Evolutionary conservation across 2,329 filamentous ascomycete species (phyloP), one percentile per base, ranked within the genome.

Genomic region (Lachnellula hyalina): DNA sequence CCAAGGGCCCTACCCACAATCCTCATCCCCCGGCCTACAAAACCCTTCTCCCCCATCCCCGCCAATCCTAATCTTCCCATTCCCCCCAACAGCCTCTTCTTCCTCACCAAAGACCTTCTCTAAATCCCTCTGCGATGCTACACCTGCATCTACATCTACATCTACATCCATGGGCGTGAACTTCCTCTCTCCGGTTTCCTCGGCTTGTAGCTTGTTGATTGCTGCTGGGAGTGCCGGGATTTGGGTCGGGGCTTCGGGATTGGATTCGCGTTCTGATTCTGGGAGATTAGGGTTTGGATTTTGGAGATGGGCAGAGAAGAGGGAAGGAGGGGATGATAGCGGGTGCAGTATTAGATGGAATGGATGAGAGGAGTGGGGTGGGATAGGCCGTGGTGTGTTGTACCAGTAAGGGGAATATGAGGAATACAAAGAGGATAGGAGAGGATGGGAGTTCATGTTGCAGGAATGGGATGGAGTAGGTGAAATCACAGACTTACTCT

Each of bases 1-100:
- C 17, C 36, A 19, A 32, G 17, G 47, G 8, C n/a, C 38, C 5
- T 41, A 58, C n/a, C 35, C 44, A 49, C 57, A 59, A 53, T 61
- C 56, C 52, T 56, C 57, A 57, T 57, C 54, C 21, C 54, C 54
- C 19, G 54, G 54, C 38, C 47, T 57, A 51, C 59, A 61, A 36
- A 49, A 52, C 28, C 47, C 55, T 35, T 35, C 54, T 34, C 47
- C 49, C 3, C 40, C 14, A 11, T n/a, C 41, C 21, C 54, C 49
- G 14, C 25, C 35, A n/a, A 23, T 54, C 51, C 34, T 48, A 17
- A 34, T 51, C 45, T 46, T 47, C 44, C 47, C 47, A 51, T 51
- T 47, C 14, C 40, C 42, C 15, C 38, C 51, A 4, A 38, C 41
- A 8, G 28, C 44, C 21, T 40, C 47, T 19, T 44, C 54, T 35